phyloP scores from a whole-genome alignment of 306 rosid species.

The Rosa chinensis region DNA sequence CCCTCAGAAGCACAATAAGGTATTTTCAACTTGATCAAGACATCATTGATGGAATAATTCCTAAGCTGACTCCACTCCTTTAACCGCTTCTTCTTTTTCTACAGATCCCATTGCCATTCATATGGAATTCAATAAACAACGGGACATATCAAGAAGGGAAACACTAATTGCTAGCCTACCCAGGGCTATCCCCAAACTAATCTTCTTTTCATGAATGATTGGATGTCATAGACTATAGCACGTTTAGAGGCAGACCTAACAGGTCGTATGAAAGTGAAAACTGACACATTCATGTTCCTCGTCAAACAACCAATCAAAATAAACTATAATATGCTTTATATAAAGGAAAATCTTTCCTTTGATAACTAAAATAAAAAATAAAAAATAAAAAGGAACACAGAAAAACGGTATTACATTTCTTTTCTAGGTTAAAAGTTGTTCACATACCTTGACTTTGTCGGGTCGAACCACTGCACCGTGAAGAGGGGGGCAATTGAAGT shows the following conservation, averaged over 20 bases:
- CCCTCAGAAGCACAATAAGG: neutral
- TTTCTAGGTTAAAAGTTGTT: neutral
- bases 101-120: neutral
- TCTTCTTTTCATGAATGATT: neutral
- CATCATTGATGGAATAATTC: neutral
- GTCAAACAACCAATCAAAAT: neutral
- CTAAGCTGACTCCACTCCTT: neutral
- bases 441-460: slow-evolving; percentile 85
- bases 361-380: neutral
- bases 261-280: neutral
- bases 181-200: neutral
- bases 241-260: neutral
- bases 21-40: neutral
- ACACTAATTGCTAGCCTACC: neutral
- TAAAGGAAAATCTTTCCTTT: neutral
- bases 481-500: slow-evolving; percentile 73
- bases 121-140: neutral
- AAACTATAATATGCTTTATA: neutral
- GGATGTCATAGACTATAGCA: neutral
- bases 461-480: slow-evolving; percentile 88
- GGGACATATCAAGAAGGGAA: neutral
- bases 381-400: neutral
- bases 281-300: neutral
- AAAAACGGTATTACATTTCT: neutral
- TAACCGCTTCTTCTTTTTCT: neutral